These are phyloP conservation scores for Cordyceps farinosa DNA, from an alignment of 2,329 filamentous ascomycete genomes.

Conservation along the genomic window DNA sequence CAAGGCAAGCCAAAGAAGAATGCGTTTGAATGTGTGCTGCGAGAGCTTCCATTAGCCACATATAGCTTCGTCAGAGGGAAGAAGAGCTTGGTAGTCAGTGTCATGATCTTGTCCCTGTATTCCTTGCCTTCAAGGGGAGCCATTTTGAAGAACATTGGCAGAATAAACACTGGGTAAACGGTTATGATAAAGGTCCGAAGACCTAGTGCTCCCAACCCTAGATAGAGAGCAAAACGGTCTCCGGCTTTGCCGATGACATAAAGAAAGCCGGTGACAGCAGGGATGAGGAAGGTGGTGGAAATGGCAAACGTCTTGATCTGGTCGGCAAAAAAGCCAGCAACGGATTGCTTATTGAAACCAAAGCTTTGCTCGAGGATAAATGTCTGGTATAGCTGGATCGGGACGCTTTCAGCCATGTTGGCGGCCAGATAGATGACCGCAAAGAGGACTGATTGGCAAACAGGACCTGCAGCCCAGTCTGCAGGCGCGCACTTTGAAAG, in stretches of 20 bases:
- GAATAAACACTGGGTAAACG: constrained; percentile 89
- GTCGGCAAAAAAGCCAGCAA: constrained; percentile 82
- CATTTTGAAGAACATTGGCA: constrained; percentile 97
- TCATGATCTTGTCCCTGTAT: constrained; percentile 83
- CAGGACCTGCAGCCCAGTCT: constrained; percentile 64
- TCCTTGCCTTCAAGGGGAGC: constrained; percentile 86
- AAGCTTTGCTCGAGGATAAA: constrained; percentile 97
- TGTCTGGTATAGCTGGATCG: constrained; percentile 82
- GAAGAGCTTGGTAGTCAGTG: constrained; percentile 73
- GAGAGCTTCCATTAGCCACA: constrained; percentile 88
- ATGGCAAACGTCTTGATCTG: constrained; percentile 87
- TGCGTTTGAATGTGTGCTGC: constrained; percentile 81
- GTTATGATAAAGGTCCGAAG: constrained; percentile 94
- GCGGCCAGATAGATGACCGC: constrained; percentile 80
- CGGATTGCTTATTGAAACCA: constrained; percentile 97
- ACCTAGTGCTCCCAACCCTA: constrained; percentile 86
- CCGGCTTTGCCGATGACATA: constrained; percentile 92
- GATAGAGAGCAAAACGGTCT: constrained; percentile 93
- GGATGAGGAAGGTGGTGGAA: constrained; percentile 72
- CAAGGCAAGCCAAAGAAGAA: constrained; percentile 97
- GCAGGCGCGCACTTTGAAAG: constrained; percentile 73
- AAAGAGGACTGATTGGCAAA: constrained; percentile 88
- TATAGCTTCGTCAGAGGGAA: constrained; percentile 92
- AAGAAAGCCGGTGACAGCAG: constrained; percentile 86
- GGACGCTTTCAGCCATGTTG: constrained; percentile 74